Base-by-base conservation (phyloP, 2,329 filamentous ascomycete species). In the Stagonosporopsis tanaceti region DNA sequence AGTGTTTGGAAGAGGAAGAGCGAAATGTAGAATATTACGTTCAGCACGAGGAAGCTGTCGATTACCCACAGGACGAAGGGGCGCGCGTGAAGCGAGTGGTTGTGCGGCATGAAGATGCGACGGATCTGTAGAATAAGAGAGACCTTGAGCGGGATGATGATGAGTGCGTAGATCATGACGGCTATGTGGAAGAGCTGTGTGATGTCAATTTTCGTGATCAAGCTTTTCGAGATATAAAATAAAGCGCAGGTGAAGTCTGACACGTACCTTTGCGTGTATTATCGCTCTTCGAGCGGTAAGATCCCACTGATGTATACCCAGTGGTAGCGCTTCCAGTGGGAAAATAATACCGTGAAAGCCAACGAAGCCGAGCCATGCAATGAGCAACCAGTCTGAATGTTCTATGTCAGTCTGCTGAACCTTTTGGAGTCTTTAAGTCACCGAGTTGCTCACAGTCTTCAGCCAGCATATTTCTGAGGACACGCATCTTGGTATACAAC, bases 61-160 rank as follows among this genome's bases (percentile, higher is more conserved):
- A 59, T 59, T 1, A 44, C 24, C 57, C 58, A 61, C 7, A 50
- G 46, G 1, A 53, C 15, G 6, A 47, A 8, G 7, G 50, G 35
- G 11, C 47, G 54, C 11, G 51, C 38, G 14, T 27, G 53, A 15
- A 59, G 27, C 4, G 42, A 46, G 28, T 38, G 40, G 8, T 50
- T 28, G 38, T 46, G 46, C 3, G 61, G 55, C n/a, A 59, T 30
- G 55, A 66, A 65, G 46, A 66, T 58, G 34, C 60, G 61, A 1
- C 62, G 55, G 27, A 62, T 63, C 40, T 67, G 63, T 8, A 69
- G 51, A 37, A 66, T 57, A 39, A 69, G 54, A 30, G 61, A 47
- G 24, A 63, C 44, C 53, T 69, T 69, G 15, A 67, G 57, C 1
- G 61, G 59, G 2, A 63, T 46, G 35, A 61, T 50, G 17, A 59